Conservation (phyloP, 352 stramenopile genomes). For the Pythium sukuiense region DNA sequence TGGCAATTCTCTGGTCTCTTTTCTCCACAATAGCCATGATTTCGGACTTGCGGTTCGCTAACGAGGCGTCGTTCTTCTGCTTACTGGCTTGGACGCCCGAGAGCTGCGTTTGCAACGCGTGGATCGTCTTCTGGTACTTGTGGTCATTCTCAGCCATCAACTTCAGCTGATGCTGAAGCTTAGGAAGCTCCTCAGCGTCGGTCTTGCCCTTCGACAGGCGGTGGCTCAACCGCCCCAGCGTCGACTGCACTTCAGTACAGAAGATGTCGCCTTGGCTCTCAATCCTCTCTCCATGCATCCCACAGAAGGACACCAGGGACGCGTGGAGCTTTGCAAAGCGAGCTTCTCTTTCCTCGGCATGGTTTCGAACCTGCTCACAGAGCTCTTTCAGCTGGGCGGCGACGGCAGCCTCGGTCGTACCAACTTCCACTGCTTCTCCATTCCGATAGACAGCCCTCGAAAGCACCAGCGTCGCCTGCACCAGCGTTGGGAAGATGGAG, state of each 20-base stretch:
- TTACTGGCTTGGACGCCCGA: conserved; percentile 27
- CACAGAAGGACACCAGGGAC: conserved; percentile 31
- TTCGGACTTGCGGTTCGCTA: conserved; percentile 32
- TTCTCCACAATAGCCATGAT: conserved; percentile 30
- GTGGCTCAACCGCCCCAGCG: conserved; percentile 20
- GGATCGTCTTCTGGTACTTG: conserved; percentile 24
- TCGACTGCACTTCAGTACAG: conserved; percentile 8
- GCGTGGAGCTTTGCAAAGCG: conserved; percentile 20
- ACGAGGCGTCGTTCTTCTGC: conserved; percentile 26
- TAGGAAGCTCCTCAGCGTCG: conserved; percentile 11
- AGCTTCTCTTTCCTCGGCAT: conserved; percentile 8
- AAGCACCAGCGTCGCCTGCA: conserved; percentile 25
- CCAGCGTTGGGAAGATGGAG: conserved; percentile 24
- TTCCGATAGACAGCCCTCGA: conserved; percentile 4
- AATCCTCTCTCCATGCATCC: conserved; percentile 23
- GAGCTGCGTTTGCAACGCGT: conserved; percentile 29
- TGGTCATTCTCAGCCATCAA: conserved; percentile 9
- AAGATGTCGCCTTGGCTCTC: not conserved
- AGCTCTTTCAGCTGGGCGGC: conserved; percentile 31
- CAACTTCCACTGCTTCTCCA: conserved; percentile 6
- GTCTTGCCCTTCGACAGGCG: conserved; percentile 16
- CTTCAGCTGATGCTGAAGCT: conserved; percentile 14
- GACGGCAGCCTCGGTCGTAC: conserved; percentile 19
- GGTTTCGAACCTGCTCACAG: conserved; percentile 7
- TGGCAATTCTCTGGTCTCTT: conserved; percentile 28